phyloP scores from a whole-genome alignment of 2,329 filamentous ascomycete species.

The Hymenoscyphus salicellus region DNA sequence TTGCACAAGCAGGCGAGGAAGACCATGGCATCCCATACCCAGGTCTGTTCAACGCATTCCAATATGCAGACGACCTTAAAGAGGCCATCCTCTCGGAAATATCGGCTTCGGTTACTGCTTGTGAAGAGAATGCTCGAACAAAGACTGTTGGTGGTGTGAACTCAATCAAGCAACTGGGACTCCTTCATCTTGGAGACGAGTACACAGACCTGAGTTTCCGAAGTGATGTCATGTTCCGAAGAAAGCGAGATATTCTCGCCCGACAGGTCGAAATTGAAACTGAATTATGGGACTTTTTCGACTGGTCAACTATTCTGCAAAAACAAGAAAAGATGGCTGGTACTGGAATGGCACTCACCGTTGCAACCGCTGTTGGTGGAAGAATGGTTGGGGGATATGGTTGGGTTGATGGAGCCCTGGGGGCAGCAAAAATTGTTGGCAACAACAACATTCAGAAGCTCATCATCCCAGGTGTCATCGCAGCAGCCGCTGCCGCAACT shows the following conservation, averaged over 20 bases:
- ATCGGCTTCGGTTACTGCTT: slow-evolving; percentile 70
- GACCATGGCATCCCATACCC: slow-evolving; percentile 83
- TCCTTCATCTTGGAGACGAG: slow-evolving; percentile 83
- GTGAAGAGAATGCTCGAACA: slow-evolving; percentile 80
- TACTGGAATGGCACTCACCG: slow-evolving; percentile 89
- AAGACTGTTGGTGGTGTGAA: slow-evolving; percentile 79
- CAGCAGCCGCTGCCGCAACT: slow-evolving; percentile 67
- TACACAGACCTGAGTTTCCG: slow-evolving; percentile 85
- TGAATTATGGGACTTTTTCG: slow-evolving; percentile 91
- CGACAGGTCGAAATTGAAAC: slow-evolving; percentile 84
- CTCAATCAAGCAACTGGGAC: slow-evolving; percentile 81
- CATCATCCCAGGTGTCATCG: slow-evolving; percentile 74
- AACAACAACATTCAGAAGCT: slow-evolving; percentile 77
- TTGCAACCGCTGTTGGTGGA: slow-evolving; percentile 80
- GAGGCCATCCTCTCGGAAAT: slow-evolving; percentile 88
- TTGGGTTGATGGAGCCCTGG: slow-evolving; percentile 85
- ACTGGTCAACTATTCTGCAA: slow-evolving; percentile 77
- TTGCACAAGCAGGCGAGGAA: slow-evolving; percentile 70
- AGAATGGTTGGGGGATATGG: slow-evolving; percentile 77
- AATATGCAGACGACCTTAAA: slow-evolving; percentile 91
- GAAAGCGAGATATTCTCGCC: slow-evolving; percentile 75
- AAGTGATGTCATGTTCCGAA: slow-evolving; percentile 89
- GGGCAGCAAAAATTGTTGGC: slow-evolving; percentile 75
- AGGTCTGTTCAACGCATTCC: slow-evolving; percentile 78
- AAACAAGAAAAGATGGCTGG: slow-evolving; percentile 92